Base-by-base conservation (phyloP, 805 yeast genomes). In the Sungouiozyma ichnusensis region DNA sequence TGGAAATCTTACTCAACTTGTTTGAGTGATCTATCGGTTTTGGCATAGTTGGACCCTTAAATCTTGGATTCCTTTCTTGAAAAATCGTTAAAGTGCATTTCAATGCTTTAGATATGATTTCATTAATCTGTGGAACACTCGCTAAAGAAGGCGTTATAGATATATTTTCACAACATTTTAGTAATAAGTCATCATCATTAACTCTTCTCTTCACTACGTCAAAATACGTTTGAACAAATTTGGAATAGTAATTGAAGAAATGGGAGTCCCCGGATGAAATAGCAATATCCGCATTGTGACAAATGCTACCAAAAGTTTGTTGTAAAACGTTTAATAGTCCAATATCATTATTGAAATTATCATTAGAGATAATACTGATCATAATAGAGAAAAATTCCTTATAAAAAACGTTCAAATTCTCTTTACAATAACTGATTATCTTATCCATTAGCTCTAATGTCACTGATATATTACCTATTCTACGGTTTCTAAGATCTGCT, bases 351-450 rank as follows among this genome's bases (percentile, higher is more conserved):
- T 78, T 69, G 14, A 62, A 52, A 39, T 53, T 52, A 15, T 43
- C 43, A 40, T 58, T 57, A 32, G 64, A 49, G 36, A 82, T 51
- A 14, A 81, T 71, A 8, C 67, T 56, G 19, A 57, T 58, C 55
- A 88, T 66, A 19, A 88, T 79, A 16, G 68, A 65, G 38, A 85
- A 70, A 15, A 83, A 78, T 51, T 79, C 75, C 18, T 67, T 69
- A 1, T 95, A 88, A 65, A 86, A 80, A 27, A 86, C 81, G 48
- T 84, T 86, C 57, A 92, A 67, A 58, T 92, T 90, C 45, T 85
- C 94, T 33, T 76, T 69, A 59, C 97, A 87, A 55, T 77, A 75
- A 37, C 71, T 77, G 32, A 87, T 79, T 50, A 92, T 71, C 33
- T 81, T 81, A 39, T 72, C 60, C 43, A 85, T 60, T 16, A 90